A percentile compares a stretch with the other conserved stretches of the same genome.
phyloP scores from a whole-genome alignment of 805 yeast species.

The Hanseniaspora pseudoguilliermondii region DNA sequence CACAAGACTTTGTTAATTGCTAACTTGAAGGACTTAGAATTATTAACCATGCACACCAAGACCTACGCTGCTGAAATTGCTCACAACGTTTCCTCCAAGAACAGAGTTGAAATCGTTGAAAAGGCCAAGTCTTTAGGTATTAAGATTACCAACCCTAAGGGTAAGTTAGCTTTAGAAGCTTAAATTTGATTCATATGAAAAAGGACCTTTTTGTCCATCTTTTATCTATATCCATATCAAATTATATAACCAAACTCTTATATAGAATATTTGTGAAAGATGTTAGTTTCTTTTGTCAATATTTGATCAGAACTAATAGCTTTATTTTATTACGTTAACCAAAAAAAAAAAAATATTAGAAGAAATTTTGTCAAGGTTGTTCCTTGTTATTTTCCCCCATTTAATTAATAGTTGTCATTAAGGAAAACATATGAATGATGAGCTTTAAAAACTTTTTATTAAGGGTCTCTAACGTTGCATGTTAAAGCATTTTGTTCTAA shows the following conservation, averaged over 20 bases:
- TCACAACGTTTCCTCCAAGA: conserved; percentile 94
- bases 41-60: conserved; percentile 91
- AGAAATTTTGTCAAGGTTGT: conserved; percentile 17
- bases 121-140: conserved; percentile 97
- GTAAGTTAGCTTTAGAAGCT: conserved; percentile 96
- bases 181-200: conserved; percentile 30
- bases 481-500: too few species aligned
- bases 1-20: conserved; percentile 92
- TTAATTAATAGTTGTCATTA: too few species aligned
- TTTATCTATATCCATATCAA: neutral
- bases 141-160: conserved; percentile 98
- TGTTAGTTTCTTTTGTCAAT: conserved; percentile 18
- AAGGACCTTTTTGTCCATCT: neutral
- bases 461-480: too few species aligned
- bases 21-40: conserved; percentile 88
- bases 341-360: neutral
- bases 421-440: too few species aligned
- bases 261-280: conserved; percentile 8
- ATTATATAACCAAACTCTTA: neutral
- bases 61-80: conserved; percentile 99
- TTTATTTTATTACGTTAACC: neutral
- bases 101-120: conserved; percentile 91
- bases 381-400: neutral
- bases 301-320: conserved; percentile 17
- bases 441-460: too few species aligned